Evolutionary conservation across 73 alveolate genomes (phyloP), one percentile per base, ranked within the genome.

Genomic region (Uronychia setigera): DNA sequence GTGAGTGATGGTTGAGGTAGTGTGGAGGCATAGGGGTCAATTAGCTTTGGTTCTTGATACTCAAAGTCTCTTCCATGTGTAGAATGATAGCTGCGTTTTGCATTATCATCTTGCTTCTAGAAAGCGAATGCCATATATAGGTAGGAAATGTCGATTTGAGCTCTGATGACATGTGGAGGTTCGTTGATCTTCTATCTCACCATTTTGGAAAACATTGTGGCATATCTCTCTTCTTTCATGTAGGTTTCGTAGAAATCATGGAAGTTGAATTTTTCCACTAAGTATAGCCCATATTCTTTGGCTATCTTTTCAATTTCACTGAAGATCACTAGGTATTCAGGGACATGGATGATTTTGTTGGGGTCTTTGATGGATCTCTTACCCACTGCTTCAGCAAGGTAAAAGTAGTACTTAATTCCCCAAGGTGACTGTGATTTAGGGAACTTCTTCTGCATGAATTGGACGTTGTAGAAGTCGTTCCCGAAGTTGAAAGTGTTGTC

Each of bases 381-480:
- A 32, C 98, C 99, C 29, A 95, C 85, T 29, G 97, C 91, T 78
- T 97, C 99, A 85, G 95, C 98, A 74, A 97, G 76, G 84, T 95
- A 97, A 87, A 97, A 97, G n/a, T 96, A 96, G 93, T 95, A 97
- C 84, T 95, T 92, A 35, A 93, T 89, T 59, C 99, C 99, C 82
- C 80, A 95, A 27, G 97, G 96, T 0, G 97, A 95, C 82, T 95
- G 60, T 35, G 82, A 88, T 80, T 84, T 89, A 19, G 89, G 83
- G 83, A 93, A 95, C 33, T 78, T 34, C 32, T 80, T 78, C 67
- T 93, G 92, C 25, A 91, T 81, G 80, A 97, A 95, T 87, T 88
- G 85, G 60, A 90, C 93, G 19, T 90, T 79, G 89, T 93, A 95
- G 90, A 80, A 93, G 59, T 93, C 93, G 86, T 97, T 97, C 58